Evolutionary conservation across 2,329 filamentous ascomycete genomes (phyloP), one percentile per base, ranked within the genome.

Genomic region (Talaromyces amestolkiae): DNA sequence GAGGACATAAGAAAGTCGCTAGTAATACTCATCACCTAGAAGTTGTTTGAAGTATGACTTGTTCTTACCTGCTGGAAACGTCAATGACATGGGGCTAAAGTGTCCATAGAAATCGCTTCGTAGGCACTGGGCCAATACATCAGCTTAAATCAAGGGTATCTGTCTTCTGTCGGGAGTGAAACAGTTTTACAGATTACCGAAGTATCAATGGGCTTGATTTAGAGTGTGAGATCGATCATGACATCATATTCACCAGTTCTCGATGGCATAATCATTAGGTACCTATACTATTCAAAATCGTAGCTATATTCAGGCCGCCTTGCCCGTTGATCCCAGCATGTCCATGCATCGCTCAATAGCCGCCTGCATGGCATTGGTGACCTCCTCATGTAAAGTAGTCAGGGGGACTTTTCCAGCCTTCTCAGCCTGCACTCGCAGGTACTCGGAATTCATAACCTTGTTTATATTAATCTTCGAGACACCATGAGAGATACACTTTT

Each of bases 401-500:
- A 87, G 73, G 0, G 83, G 83, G 39, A 81, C 79, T 67, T 80
- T 81, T 1, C 81, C 83, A 1, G 83, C 83, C 70, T 81, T 82
- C 70, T 82, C 80, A 56, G 73, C 67, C 80, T 81, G 79, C 68
- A 84, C 74, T 65, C 74, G 71, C 66, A 82, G 74, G 75, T 84
- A 82, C 74, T 82, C 75, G 71, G 81, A 76, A 75, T 84, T 85
- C 71, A 87, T 79, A 31, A 85, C 81, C 74, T 86, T 85, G 70
- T 87, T 87, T 56, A 87, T 82, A 74, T 87, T 87, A 47, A 86
- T 77, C 72, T 86, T 84, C 19, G 82, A 81, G 41, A 87, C 82
- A 6, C 85, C 85, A 60, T 80, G 80, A 65, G 80, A 78, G 67
- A 87, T 84, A 64, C 84, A 86, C 70, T 82, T 81, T 49, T 78